A percentile compares a stretch with the other conserved stretches of the same genome.
Conservation (phyloP, 164 flowering plant genomes). For the Amborella trichopoda region DNA sequence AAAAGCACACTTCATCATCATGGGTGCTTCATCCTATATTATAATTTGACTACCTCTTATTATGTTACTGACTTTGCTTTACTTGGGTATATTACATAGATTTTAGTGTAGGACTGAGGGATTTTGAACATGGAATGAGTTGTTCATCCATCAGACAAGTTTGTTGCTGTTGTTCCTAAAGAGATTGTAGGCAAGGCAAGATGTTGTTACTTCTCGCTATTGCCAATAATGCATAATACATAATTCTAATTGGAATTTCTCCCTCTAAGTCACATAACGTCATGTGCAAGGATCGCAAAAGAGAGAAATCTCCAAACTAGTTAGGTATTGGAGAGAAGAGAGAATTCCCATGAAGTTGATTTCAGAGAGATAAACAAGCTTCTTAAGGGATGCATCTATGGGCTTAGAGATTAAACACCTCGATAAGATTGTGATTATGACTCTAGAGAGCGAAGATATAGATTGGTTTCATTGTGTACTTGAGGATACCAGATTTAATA, state of each 20-base stretch:
- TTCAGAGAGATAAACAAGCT: neutral
- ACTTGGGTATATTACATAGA: too few species aligned
- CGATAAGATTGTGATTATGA: conserved; percentile 2
- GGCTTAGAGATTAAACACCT: neutral
- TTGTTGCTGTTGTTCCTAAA: too few species aligned
- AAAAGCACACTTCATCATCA: too few species aligned
- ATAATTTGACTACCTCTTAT: too few species aligned
- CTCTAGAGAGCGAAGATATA: neutral
- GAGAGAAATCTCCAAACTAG: conserved; percentile 18
- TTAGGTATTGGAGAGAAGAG: conserved; percentile 14
- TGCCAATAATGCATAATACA: too few species aligned
- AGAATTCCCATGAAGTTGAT: neutral
- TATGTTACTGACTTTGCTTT: too few species aligned
- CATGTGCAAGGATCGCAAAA: conserved; percentile 16
- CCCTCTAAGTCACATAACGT: conserved; percentile 19
- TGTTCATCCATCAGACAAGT: too few species aligned
- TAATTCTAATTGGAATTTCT: conserved; percentile 17
- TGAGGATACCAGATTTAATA: neutral
- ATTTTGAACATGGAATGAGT: too few species aligned
- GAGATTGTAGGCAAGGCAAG: too few species aligned
- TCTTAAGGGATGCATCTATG: neutral
- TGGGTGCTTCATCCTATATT: too few species aligned
- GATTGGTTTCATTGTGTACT: neutral
- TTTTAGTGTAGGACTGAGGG: too few species aligned
- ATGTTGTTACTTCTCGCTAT: too few species aligned